Evolutionary conservation across 176 grass and related monocot species (phyloP), one percentile per base, ranked within the genome.

Genomic region (Miscanthus lutarioriparius): DNA sequence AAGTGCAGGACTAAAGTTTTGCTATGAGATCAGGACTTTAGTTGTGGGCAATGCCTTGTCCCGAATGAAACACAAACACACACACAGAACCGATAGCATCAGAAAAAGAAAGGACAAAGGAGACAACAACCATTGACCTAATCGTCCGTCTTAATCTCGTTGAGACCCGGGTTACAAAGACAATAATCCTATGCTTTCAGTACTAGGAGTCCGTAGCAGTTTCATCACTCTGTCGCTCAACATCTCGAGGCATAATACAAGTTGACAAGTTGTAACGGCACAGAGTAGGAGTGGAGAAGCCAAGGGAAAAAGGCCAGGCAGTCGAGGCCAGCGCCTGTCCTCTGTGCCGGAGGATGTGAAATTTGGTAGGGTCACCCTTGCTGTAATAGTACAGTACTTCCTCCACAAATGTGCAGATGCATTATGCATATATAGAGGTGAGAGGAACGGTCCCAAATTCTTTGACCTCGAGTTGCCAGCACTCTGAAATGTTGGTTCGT

Each of bases 401-500:
- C 16, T 58, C 53, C 19, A 75, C 58, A 35, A 28, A 13, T 73
- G 67, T 56, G 74, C 71, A 6, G 41, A 39, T 78, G 25, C 23
- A 10, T 53, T 56, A 58, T n/a, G 51, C 51, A 56, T 54, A 20
- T 16, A 44, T 48, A 61, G 67, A 77, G 79, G 74, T 1, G 81
- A 36, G 44, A 49, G 20, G 32, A 79, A 47, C 38, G 67, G 70
- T 82, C 72, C 86, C 49, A 8, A 8, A 61, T 83, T 32, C n/a
- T 40, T 43, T 44, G 19, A n/a, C 41, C 32, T 39, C 23, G 74
- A 83, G 20, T 79, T 61, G 81, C 22, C 56, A 79, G 67, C 87
- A 74, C 75, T 80, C 23, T 44, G 66, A 72, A 13, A 70, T 83
- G 86, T 78, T 39, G 30, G 73, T 19, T 49, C 10, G 39, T 69